Base-by-base conservation (phyloP, 73 alveolate genomes). In the Paramecium biaurelia region DNA sequence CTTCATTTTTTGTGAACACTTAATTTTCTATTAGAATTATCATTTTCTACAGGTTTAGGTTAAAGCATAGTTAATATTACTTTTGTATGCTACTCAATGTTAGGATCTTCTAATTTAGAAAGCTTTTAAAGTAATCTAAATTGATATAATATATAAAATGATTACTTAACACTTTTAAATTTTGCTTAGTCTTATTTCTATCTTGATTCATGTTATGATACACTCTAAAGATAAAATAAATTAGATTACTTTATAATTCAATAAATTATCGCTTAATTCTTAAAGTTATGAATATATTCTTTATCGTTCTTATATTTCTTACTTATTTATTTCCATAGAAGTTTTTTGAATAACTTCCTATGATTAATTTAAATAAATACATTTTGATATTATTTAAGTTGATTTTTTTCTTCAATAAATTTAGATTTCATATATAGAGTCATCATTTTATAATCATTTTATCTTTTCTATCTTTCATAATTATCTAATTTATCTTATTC, bases 401-500 rank as follows among this genome's bases (percentile, higher is more conserved):
- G 5, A 41, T 79, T 79, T 34, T 79, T 79, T 42, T 79, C 90
- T 5, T 79, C 90, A 24, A 79, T 79, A 32, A 79, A 30, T 79
- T 47, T 79, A 0, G 90, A 79, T 79, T 79, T 79, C 56, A 30
- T 24, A 79, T 45, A 43, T 5, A 79, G 47, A 18, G 45, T 79
- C 42, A 26, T 30, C 90, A 79, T 79, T 47, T 79, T 79, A 79
- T 79, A 79, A 79, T 79, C 90, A 41, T 79, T 42, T 43, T 79
- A 20, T 79, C 72, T 79, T 47, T 79, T 79, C 30, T 79, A 79
- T 42, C 90, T 79, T 14, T 79, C 90, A 43, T 79, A 43, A 79
- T 79, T 79, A 15, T 79, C 90, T 24, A 79, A 20, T 79, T 79
- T 79, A 79, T 79, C 90, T 8, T 79, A 79, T 79, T 79, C 90